Evolutionary conservation across 495 filamentous ascomycete genomes (phyloP).

Genomic region (Neurospora sublineolata): DNA sequence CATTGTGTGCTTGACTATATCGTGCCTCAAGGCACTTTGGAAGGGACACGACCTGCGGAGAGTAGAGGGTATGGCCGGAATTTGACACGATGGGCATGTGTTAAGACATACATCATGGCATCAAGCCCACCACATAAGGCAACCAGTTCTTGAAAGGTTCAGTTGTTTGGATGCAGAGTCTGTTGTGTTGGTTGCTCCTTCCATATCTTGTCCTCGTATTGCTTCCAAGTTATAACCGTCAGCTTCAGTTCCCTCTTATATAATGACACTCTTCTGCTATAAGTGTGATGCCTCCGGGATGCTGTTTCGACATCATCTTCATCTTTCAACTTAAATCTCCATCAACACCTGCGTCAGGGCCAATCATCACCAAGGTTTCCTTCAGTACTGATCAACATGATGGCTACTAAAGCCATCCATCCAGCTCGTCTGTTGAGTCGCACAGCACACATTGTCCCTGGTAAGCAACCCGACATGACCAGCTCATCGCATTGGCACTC

Average conservation of each 20-base stretch:
- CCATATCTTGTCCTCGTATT: not conserved
- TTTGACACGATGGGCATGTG: not conserved
- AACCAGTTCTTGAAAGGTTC: not conserved
- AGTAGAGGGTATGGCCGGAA: not conserved
- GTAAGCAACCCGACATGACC: not conserved
- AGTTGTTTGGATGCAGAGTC: not conserved
- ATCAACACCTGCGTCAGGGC: not conserved
- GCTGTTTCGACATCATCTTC: not conserved
- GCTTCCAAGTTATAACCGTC: not conserved
- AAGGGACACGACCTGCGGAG: not conserved
- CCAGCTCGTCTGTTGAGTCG: conserved; percentile 14
- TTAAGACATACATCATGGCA: not conserved
- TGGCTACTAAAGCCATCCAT: not conserved
- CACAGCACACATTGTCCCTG: conserved; percentile 14
- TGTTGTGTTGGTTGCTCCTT: not conserved
- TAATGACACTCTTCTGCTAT: not conserved
- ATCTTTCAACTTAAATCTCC: not conserved
- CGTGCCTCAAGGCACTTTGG: not conserved
- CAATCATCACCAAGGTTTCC: not conserved
- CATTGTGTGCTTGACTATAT: not conserved
- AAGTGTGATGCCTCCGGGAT: not conserved
- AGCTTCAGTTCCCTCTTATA: not conserved
- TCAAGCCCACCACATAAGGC: not conserved
- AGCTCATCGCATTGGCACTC: not conserved
- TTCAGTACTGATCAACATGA: not conserved